Evolutionary conservation across 495 filamentous ascomycete genomes (phyloP), one percentile per base, ranked within the genome.

Genomic region (Trichodelitschia bisporula): DNA sequence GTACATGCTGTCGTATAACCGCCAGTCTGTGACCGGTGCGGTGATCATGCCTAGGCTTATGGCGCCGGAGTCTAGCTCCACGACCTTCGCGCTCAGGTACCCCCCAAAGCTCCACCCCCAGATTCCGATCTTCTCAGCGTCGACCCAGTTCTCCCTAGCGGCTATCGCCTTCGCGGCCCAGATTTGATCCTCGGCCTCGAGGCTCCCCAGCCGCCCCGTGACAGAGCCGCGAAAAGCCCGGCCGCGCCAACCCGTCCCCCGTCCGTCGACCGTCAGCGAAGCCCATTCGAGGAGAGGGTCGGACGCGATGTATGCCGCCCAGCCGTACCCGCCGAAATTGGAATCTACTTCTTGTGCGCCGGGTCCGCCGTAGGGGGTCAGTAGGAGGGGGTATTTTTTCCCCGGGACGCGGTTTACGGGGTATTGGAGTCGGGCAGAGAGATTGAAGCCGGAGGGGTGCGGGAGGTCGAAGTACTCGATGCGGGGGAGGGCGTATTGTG

Each of bases 1-100:
- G 48, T 70, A 72, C 46, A 70, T 59, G 34, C 42, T 56, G 37
- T 72, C 65, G 47, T 70, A 70, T 45, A 67, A 62, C 2, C 62
- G 50, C 66, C 64, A 69, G 41, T 68, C 64, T 10, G 47, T 51
- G 2, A 64, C 61, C 0, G 62, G 63, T 0, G 63, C 62, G 0
- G 61, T 59, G 28, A 62, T 56, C 3, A 68, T 20, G 1, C 54
- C 64, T 12, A 63, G 43, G 0, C 59, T 51, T 36, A 68, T 64
- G 18, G 49, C 54, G 18, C 53, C 50, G n/a, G 56, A 53, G 34
- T 57, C 47, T 0, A 49, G 42, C 36, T 69, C 64, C 4, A 68
- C 41, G 0, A 64, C 61, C 40, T 68, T 69, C 11, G 54, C 40
- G 0, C 61, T 51, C 4, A 69, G 43, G 41, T 66, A 72, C 1